A percentile compares a stretch with the other conserved stretches of the same genome.
phyloP scores from a whole-genome alignment of 1,139 yeast genomes.

The Meyerozyma sp. region DNA sequence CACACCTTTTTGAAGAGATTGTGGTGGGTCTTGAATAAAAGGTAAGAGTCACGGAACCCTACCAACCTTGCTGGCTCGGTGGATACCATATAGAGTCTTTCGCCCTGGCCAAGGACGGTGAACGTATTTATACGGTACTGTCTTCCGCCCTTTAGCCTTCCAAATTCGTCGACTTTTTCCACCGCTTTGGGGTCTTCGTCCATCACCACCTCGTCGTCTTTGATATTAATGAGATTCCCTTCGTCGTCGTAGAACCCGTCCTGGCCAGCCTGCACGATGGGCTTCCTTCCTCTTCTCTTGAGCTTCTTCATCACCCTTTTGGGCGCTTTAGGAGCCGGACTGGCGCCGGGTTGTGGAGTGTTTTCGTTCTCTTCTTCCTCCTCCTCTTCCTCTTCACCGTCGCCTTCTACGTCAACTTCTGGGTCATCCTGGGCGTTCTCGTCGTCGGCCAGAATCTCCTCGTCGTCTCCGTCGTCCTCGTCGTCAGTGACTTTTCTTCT shows the following conservation, averaged over 20 bases:
- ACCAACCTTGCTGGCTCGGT: conserved; percentile 95
- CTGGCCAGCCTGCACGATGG: conserved; percentile 29
- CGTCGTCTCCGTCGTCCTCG: conserved; percentile 2
- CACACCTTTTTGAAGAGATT: conserved; percentile 69
- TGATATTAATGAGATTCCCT: conserved; percentile 49
- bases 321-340: background rate
- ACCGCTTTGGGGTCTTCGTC: conserved; percentile 81
- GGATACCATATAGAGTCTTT: conserved; percentile 76
- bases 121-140: conserved; percentile 78
- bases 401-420: conserved; percentile 1
- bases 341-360: background rate
- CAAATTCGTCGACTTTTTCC: conserved; percentile 62
- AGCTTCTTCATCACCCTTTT: conserved; percentile 11
- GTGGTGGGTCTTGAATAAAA: conserved; percentile 81
- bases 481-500: background rate
- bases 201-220: conserved; percentile 78
- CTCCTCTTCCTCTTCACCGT: conserved; percentile 3
- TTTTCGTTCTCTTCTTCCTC: conserved; percentile 5
- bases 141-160: conserved; percentile 71
- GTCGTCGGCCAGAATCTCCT: background rate
- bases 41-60: conserved; percentile 90
- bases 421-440: background rate
- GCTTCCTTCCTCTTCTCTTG: conserved; percentile 44
- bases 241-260: conserved; percentile 45
- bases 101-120: conserved; percentile 70